Conservation (phyloP, 768 basidiomycete genomes). For the Naematelia encephala region DNA sequence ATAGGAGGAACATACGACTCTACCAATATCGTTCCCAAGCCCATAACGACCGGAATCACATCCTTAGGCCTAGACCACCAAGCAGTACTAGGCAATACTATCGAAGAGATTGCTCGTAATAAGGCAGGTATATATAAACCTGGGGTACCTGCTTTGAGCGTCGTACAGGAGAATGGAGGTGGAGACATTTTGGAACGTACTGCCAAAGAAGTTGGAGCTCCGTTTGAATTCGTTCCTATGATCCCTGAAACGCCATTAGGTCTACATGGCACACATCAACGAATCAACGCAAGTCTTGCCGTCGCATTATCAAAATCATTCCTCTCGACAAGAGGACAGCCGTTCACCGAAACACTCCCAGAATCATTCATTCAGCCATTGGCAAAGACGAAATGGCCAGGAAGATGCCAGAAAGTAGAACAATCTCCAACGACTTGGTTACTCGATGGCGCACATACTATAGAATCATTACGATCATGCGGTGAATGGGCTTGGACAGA, state of each 20-base stretch:
- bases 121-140: conserved; percentile 96
- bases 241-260: conserved; percentile 61
- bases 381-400: conserved; percentile 77
- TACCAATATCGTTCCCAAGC: conserved; percentile 89
- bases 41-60: conserved; percentile 84
- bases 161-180: conserved; percentile 62
- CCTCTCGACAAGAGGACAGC: conserved; percentile 52
- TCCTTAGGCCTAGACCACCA: conserved; percentile 91
- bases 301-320: conserved; percentile 68
- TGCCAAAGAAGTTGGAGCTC: conserved; percentile 66
- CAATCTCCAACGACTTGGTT: conserved; percentile 68
- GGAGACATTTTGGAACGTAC: conserved; percentile 66
- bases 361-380: conserved; percentile 63
- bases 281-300: conserved; percentile 82
- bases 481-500: conserved; percentile 80
- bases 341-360: conserved; percentile 53
- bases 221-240: conserved; percentile 62
- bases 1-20: conserved; percentile 92
- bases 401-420: conserved; percentile 78
- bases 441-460: conserved; percentile 92
- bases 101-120: conserved; percentile 86
- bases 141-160: conserved; percentile 79
- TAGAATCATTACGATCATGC: conserved; percentile 82
- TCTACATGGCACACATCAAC: conserved; percentile 79
- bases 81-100: conserved; percentile 76